phyloP scores from a whole-genome alignment of 495 filamentous ascomycete genomes.

The Acidiella bohemica region DNA sequence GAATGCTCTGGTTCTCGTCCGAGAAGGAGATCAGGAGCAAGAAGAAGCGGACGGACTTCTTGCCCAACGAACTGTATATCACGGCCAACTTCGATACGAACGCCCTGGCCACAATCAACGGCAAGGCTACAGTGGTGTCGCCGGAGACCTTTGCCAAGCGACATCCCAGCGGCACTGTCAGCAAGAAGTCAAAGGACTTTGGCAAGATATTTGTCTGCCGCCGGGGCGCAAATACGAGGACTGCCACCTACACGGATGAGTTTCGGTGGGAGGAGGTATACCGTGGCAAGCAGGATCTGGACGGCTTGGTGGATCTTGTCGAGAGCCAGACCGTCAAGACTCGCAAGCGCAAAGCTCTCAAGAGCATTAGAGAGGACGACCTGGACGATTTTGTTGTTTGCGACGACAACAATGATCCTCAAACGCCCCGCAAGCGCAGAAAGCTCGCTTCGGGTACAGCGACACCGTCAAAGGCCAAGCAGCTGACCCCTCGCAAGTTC shows the following conservation, averaged over 20 bases:
- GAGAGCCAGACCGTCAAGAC: constrained; percentile 56
- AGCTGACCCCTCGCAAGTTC: constrained; percentile 38
- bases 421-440: constrained; percentile 47
- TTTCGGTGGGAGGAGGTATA: constrained; percentile 85
- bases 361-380: constrained; percentile 28
- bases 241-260: constrained; percentile 82
- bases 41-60: constrained; percentile 69
- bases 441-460: constrained; percentile 40
- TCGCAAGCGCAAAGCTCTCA: constrained; percentile 37
- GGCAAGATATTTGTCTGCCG: constrained; percentile 88
- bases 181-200: constrained; percentile 57
- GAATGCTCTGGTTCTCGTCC: constrained; percentile 65
- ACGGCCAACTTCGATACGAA: constrained; percentile 74
- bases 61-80: constrained; percentile 85
- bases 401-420: constrained; percentile 36
- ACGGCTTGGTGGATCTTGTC: constrained; percentile 48
- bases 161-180: constrained; percentile 66
- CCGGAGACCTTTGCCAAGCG: constrained; percentile 44
- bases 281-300: constrained; percentile 47
- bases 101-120: constrained; percentile 78
- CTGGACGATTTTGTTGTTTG: constrained; percentile 37
- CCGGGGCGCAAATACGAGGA: constrained; percentile 73
- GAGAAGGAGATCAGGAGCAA: constrained; percentile 73
- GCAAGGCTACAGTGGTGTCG: constrained; percentile 70
- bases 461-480: constrained; percentile 41